Evolutionary conservation across 2,329 filamentous ascomycete genomes (phyloP).

Genomic region (Juglanconis oblonga): DNA sequence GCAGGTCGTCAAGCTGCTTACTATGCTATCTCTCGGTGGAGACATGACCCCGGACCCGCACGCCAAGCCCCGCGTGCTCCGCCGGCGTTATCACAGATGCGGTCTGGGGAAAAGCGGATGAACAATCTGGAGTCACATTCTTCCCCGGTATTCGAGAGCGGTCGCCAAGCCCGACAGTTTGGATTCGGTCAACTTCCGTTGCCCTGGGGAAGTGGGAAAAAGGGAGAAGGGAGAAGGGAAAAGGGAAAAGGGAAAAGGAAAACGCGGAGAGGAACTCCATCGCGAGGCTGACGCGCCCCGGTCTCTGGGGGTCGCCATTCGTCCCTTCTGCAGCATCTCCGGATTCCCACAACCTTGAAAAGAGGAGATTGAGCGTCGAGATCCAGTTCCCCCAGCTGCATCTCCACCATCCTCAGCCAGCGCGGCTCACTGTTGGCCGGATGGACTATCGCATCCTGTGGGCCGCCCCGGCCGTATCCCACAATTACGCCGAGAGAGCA

Average conservation of each 20-base stretch:
- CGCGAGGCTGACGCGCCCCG: no score
- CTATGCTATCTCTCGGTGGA: no score
- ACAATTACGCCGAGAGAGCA: slow-evolving; percentile 8
- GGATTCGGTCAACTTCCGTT: slow-evolving; percentile 2
- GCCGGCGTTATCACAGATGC: neutral
- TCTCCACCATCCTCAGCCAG: neutral
- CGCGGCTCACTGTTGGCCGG: neutral
- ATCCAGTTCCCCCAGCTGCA: neutral
- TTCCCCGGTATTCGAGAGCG: neutral
- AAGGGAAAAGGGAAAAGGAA: no score
- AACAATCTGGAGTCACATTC: neutral
- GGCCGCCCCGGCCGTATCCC: slow-evolving; percentile 1
- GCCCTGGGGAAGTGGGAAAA: neutral
- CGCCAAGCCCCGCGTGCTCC: neutral
- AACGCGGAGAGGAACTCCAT: neutral
- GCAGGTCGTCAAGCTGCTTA: no score
- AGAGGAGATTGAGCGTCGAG: neutral
- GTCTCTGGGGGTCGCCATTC: no score
- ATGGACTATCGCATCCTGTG: neutral
- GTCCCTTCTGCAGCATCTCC: neutral
- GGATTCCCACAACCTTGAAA: neutral
- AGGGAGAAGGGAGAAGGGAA: neutral
- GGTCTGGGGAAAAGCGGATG: neutral
- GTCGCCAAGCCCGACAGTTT: neutral
- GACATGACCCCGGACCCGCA: no score